Percentiles rank a stretch among this genome's conserved stretches.
These are phyloP conservation scores for Yarrowia divulgata DNA, from an alignment of 805 yeast genomes.

Conservation along the genomic window DNA sequence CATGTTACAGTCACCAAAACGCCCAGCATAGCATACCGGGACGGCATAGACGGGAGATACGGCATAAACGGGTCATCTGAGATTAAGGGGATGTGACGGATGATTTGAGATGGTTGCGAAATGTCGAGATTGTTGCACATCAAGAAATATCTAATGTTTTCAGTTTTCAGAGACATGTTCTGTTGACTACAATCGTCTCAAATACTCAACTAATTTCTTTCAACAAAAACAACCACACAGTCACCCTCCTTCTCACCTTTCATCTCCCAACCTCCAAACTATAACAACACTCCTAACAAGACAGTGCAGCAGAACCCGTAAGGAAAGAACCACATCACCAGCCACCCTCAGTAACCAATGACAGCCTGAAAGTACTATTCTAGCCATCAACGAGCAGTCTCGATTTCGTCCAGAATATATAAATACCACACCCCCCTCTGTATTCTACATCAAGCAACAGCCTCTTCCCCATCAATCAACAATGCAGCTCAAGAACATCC, in stretches of 20 bases:
- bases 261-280: neutral
- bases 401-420: neutral
- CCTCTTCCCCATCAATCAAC: constrained; percentile 15
- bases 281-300: constrained; percentile 4
- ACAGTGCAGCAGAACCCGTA: neutral
- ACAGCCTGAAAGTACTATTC: neutral
- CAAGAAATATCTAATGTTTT: too few species aligned
- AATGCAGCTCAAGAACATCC: constrained; percentile 37
- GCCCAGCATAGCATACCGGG: neutral
- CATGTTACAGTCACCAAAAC: neutral
- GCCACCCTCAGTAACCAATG: too few species aligned
- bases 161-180: too few species aligned
- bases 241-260: too few species aligned
- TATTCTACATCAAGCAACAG: constrained; percentile 25
- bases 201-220: too few species aligned
- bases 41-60: constrained; percentile 6
- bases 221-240: too few species aligned
- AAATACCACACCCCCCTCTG: neutral
- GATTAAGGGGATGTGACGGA: neutral
- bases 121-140: too few species aligned
- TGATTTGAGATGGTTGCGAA: too few species aligned
- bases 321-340: neutral
- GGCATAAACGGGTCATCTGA: constrained; percentile 3
- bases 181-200: too few species aligned
- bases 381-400: too few species aligned